phyloP scores from a whole-genome alignment of 2,329 filamentous ascomycete genomes.

The Penicillium sp. region DNA sequence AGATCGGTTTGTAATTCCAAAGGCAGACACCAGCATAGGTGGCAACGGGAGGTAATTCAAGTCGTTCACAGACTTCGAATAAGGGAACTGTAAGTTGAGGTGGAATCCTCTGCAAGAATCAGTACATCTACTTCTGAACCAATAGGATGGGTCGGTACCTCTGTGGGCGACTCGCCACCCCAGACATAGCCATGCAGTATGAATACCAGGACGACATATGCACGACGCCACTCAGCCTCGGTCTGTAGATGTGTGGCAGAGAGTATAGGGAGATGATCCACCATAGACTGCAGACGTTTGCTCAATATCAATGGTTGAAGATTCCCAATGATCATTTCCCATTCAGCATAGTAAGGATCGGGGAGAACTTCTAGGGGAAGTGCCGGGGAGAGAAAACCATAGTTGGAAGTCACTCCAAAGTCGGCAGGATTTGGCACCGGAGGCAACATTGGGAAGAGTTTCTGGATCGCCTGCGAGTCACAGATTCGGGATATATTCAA shows the following conservation, averaged over 20 bases:
- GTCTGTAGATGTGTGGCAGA: constrained; percentile 77
- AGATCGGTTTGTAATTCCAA: constrained; percentile 96
- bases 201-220: constrained; percentile 75
- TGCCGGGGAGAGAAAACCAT: constrained; percentile 85
- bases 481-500: no score
- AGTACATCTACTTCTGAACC: background rate
- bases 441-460: constrained; percentile 36
- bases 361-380: constrained; percentile 76
- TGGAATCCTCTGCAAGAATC: constrained; percentile 59
- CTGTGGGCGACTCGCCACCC: constrained; percentile 72
- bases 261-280: constrained; percentile 79
- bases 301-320: constrained; percentile 83
- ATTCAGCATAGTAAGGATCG: constrained; percentile 89
- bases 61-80: constrained; percentile 68
- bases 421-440: constrained; percentile 59
- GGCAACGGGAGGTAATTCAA: constrained; percentile 88
- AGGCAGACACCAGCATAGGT: constrained; percentile 89
- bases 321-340: constrained; percentile 84
- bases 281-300: constrained; percentile 73
- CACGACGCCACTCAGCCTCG: constrained; percentile 86
- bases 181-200: constrained; percentile 85
- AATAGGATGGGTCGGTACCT: constrained; percentile 50
- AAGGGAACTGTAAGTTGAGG: constrained; percentile 80
- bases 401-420: constrained; percentile 64
- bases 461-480: no score